Base-by-base conservation (phyloP, 164 flowering plant species). In the Tinospora cordifolia region DNA sequence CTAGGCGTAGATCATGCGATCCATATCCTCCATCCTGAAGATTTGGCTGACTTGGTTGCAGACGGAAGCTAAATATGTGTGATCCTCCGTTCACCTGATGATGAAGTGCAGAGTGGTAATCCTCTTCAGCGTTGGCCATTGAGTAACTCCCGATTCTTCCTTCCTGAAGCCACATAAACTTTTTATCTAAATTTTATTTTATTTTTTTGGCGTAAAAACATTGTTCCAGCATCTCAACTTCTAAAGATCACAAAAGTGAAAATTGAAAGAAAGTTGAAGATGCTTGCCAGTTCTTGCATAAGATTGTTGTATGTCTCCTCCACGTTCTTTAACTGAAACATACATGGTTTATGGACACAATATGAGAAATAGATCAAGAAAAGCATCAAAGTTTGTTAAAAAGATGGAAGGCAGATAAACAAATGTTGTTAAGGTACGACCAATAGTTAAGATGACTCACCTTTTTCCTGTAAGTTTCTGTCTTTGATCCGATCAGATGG, bases 391-490 rank as follows among this genome's bases (percentile, higher is more conserved):
- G 17, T 49, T 0, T 41, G 19, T n/a, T 7, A 54, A 27, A 22
- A 25, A 51, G 17, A 21, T 25, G 30, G 1, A 62, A 66, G 14
- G n/a, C 3, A 25, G n/a, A 64, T 26, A 66, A 0, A 19, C 27
- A 39, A 40, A 15, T 11, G 15, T 6, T 15, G 15, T 8, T 38
- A 6, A 9, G 3, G 38, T 7, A 59, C 79, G 15, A 6, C 21
- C 1, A 66, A n/a, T n/a, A n/a, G n/a, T n/a, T n/a, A n/a, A n/a
- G 25, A 5, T 0, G 17, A 6, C 14, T 63, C 34, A 87, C 90
- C 87, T 85, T 87, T 67, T 87, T 87, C 78, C 57, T 81, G 80
- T n/a, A 75, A 34, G 87, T 87, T 0, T 79, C 81, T 0, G 82
- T 80, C 70, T 79, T 81, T 41, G 79, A 82, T 67, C 72, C 74